Conservation (phyloP, 1,284 basidiomycete species). For the Sanguinoderma infundibulare region DNA sequence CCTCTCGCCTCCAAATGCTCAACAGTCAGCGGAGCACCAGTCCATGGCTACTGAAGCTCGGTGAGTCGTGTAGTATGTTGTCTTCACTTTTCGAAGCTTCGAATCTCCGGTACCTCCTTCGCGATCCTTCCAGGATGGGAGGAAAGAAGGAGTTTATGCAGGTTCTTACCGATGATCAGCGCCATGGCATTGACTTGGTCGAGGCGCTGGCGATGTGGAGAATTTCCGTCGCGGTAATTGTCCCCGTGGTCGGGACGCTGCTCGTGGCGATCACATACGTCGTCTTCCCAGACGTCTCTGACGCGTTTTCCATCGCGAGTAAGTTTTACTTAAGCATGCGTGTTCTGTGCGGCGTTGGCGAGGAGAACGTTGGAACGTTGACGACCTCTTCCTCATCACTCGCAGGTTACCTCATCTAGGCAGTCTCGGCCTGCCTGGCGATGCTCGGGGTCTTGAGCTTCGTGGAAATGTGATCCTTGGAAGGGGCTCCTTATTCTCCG, state of each 20-base stretch:
- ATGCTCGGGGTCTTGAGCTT: not conserved
- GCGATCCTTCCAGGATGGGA: not conserved
- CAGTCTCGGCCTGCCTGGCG: too few relatives aligned
- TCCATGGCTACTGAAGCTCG: too few relatives aligned
- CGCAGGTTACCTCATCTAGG: not conserved
- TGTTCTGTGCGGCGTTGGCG: not conserved
- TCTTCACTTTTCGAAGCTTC: too few relatives aligned
- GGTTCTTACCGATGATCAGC: not conserved
- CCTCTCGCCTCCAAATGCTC: too few relatives aligned
- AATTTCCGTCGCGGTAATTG: too few relatives aligned
- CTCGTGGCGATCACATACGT: not conserved
- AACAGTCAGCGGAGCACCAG: too few relatives aligned
- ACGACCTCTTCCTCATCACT: not conserved
- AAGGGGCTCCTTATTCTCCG: not conserved
- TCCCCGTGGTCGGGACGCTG: not conserved
- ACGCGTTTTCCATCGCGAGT: not conserved
- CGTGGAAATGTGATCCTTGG: not conserved
- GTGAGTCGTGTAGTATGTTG: too few relatives aligned
- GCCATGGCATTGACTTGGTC: too few relatives aligned
- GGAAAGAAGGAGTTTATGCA: not conserved
- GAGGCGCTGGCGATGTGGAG: too few relatives aligned
- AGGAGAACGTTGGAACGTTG: not conserved
- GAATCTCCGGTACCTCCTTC: not conserved
- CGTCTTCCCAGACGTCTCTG: not conserved
- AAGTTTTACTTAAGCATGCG: not conserved